These are phyloP conservation scores for Rhizopogon vesiculosus DNA, from an alignment of 768 basidiomycete species.

Conservation along the genomic window DNA sequence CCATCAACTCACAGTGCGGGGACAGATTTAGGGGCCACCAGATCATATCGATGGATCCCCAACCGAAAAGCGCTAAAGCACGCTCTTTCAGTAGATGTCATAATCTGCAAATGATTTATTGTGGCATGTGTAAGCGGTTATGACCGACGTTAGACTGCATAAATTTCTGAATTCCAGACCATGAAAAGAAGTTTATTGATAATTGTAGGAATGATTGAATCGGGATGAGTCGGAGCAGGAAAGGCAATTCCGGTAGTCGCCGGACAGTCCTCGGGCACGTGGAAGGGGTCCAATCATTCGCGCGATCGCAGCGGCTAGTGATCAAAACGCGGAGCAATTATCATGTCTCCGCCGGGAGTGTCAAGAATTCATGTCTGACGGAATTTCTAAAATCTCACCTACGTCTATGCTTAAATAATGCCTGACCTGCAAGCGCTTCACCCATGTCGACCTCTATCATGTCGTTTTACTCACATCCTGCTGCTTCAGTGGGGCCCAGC, in stretches of 20 bases:
- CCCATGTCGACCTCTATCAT: conserved; percentile 12
- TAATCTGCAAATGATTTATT: not conserved
- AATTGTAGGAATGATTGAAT: not conserved
- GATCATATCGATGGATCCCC: not conserved
- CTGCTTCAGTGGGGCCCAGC: conserved; percentile 5
- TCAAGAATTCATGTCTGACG: conserved; percentile 6
- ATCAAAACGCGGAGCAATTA: conserved; percentile 23
- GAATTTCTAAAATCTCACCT: not conserved
- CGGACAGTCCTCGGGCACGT: conserved; percentile 19
- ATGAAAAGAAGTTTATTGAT: not conserved
- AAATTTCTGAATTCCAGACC: too few relatives aligned
- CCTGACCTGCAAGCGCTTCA: conserved; percentile 4
- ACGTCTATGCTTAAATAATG: not conserved
- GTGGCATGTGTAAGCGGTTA: not conserved
- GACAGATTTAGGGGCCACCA: not conserved
- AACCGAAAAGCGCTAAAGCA: not conserved
- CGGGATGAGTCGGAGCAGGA: not conserved
- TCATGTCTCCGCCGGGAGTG: conserved; percentile 26
- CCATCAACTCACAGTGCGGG: not conserved
- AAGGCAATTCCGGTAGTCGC: conserved; percentile 3
- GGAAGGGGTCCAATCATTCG: conserved; percentile 11
- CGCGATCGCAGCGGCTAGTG: conserved; percentile 22
- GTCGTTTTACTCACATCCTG: conserved; percentile 4
- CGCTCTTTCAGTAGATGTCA: not conserved
- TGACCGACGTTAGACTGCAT: not conserved